A percentile compares a stretch with the other conserved stretches of the same genome.
phyloP scores from a whole-genome alignment of 345 rosid species.

The Sapria himalayana region DNA sequence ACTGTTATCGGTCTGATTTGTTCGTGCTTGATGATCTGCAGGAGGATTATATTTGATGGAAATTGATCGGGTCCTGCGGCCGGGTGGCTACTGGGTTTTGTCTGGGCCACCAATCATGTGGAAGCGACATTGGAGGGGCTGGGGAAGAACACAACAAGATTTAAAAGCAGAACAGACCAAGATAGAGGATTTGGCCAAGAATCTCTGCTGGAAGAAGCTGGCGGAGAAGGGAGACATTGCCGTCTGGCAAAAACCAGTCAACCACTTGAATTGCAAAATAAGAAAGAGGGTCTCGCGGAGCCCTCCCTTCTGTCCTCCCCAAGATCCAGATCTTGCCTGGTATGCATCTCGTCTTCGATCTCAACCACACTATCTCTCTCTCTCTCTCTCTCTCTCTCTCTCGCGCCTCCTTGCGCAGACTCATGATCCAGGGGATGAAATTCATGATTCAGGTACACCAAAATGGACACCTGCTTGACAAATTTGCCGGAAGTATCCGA shows the following conservation, averaged over 20 bases:
- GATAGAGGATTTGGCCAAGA: conserved; percentile 41
- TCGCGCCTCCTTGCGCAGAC: background rate
- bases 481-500: conserved; percentile 52
- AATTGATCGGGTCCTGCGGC: conserved; percentile 64
- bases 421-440: background rate
- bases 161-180: conserved; percentile 32
- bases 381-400: background rate
- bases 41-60: conserved; percentile 70
- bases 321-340: conserved; percentile 74
- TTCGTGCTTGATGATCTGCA: conserved; percentile 9
- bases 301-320: conserved; percentile 42
- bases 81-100: conserved; percentile 85
- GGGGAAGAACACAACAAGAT: conserved; percentile 48
- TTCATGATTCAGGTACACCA: conserved; percentile 40
- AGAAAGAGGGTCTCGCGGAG: conserved; percentile 30
- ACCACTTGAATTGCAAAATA: conserved; percentile 53
- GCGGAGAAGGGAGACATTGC: conserved; percentile 46
- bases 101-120: conserved; percentile 93
- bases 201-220: conserved; percentile 76
- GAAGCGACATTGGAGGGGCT: conserved; percentile 63
- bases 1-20: background rate
- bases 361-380: conserved; percentile 1
- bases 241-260: conserved; percentile 74
- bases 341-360: conserved; percentile 10
- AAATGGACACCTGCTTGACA: conserved; percentile 65